Evolutionary conservation across 306 rosid species (phyloP).

Genomic region (Rosa chinensis): DNA sequence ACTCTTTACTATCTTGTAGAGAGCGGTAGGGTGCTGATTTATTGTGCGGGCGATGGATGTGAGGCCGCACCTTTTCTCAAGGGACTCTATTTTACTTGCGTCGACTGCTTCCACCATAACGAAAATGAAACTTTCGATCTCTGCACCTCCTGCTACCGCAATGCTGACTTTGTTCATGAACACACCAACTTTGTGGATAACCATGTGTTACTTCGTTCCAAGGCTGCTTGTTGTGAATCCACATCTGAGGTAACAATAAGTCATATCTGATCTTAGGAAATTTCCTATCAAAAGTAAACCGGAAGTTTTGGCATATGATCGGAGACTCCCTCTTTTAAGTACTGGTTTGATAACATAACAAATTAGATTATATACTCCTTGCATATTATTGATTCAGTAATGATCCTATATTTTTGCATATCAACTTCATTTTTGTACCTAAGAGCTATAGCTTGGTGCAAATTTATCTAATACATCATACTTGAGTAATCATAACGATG

Average conservation of each 20-base stretch:
- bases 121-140: background rate
- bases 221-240: background rate
- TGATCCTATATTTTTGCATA: too few relatives aligned
- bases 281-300: background rate
- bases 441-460: too few relatives aligned
- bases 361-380: background rate
- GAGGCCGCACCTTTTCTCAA: background rate
- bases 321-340: too few relatives aligned
- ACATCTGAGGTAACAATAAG: background rate
- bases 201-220: background rate
- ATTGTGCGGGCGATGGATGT: background rate
- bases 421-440: background rate
- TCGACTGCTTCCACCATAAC: conserved; percentile 2
- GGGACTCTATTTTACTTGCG: conserved; percentile 10
- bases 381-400: too few relatives aligned
- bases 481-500: background rate
- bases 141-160: conserved; percentile 19
- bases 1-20: conserved; percentile 2
- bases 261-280: background rate
- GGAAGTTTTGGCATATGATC: too few relatives aligned
- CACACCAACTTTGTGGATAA: conserved; percentile 5
- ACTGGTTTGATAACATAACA: background rate
- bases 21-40: background rate
- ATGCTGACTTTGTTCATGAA: background rate
- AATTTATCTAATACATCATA: background rate